Base-by-base conservation (phyloP, 2,329 filamentous ascomycete species). In the Escovopsis sp. region DNA sequence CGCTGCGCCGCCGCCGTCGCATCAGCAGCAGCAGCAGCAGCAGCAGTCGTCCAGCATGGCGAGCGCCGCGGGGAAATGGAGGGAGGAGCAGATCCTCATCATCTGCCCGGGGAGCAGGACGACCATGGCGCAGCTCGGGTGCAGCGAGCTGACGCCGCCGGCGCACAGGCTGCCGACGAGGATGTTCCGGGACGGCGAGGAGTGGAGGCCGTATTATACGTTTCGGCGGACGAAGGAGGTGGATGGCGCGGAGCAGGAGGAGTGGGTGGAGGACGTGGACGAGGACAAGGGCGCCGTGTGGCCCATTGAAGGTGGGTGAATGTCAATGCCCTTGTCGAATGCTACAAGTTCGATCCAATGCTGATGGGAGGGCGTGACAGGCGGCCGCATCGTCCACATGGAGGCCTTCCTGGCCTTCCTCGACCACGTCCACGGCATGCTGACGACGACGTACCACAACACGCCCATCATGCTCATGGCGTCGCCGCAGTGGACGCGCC, bases 371-470 rank as follows among this genome's bases (percentile, higher is more conserved):
- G 10, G 21, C 6, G 21, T 23, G 21, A 50, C 58, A 65, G 75
- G 79, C 44, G 90, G 90, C 38, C 76, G 74, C 49, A 90, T 98
- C 41, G 76, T 80, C 30, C 76, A 96, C 54, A 94, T 93, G 85
- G 70, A 78, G 1, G 88, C 85, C 45, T 93, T 98, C 62, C 81
- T 94, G 44, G 88, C 90, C 23, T 79, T 96, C 49, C 72, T 98
- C 50, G 82, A 87, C 37, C 84, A 98, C 55, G 79, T 96, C 44
- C 84, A 94, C 66, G 79, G 83, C 56, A 73, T 82, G 33, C 72
- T 98, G 40, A 90, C 85, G 41, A 86, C 85, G 18, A 85, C 84
- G 3, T 90, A 94, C 54, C 90, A 96, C 61, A 94, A 94, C 61
- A 94, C 88, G 0, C 87, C 90, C 2, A 84, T 98, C 44, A 70